Conservation (phyloP, 2,329 filamentous ascomycete genomes). For the Neofusicoccum laricinum region DNA sequence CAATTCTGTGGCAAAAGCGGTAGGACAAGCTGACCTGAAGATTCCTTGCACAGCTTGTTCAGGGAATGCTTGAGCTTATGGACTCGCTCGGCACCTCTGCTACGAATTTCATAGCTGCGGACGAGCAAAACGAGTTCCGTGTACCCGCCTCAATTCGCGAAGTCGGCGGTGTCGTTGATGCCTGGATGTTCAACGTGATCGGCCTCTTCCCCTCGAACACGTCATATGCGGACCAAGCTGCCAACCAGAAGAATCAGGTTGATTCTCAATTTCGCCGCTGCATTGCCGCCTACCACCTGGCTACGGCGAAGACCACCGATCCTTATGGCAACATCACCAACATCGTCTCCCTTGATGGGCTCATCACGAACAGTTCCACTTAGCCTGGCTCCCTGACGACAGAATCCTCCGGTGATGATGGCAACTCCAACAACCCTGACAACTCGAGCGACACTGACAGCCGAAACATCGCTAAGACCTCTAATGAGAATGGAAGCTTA, state of each 20-base stretch:
- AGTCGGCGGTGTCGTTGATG: constrained; percentile 10
- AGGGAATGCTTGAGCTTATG: constrained; percentile 11
- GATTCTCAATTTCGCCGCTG: constrained; percentile 9
- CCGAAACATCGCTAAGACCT: neutral
- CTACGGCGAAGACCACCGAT: neutral
- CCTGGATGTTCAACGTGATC: constrained; percentile 15
- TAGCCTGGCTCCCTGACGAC: neutral
- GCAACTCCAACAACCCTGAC: neutral
- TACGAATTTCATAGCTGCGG: neutral
- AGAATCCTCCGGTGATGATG: neutral
- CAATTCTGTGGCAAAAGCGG: too few relatives aligned
- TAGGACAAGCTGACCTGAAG: too few relatives aligned
- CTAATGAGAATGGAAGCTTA: neutral
- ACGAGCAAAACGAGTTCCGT: constrained; percentile 7
- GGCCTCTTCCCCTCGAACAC: constrained; percentile 12
- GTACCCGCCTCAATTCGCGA: constrained; percentile 9
- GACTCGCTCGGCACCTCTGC: neutral
- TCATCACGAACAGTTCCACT: neutral
- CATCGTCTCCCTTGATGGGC: neutral
- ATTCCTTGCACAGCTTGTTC: neutral
- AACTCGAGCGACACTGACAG: neutral
- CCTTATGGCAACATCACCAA: constrained; percentile 1
- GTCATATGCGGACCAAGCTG: neutral
- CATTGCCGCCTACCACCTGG: constrained; percentile 5
- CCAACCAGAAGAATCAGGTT: constrained; percentile 16